Base-by-base conservation (phyloP, 352 stramenopile species). In the Blastocystis sp. region DNA sequence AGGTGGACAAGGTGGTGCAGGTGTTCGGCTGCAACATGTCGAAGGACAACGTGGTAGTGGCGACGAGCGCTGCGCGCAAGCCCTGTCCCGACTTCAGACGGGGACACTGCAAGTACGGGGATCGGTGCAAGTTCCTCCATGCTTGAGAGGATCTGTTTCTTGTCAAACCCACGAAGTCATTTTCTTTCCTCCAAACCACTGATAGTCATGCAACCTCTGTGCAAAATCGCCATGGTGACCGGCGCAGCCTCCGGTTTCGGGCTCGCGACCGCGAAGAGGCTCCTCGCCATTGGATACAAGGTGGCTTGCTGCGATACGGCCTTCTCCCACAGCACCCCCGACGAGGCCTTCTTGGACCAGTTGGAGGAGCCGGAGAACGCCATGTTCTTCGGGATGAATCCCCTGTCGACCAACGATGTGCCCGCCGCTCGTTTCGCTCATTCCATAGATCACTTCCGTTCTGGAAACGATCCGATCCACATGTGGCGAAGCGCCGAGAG, bases 81-180 rank as follows among this genome's bases (percentile, higher is more conserved):
- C 62, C 10, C 40, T 64, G 45, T 63, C 34, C 21, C 42, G 28
- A 79, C 19, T 64, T 63, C 40, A 10, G 48, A 42, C 62, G 42
- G 40, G 48, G 69, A 24, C 14, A 64, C 38, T 62, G 28, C 17
- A 62, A 64, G 21, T 79, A 62, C 28, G 34, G 21, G 60, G 45
- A 79, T 19, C n/a, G 28, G 3, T 62, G 43, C 14, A 79, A 64
- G 28, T 64, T 68, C 40, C 19, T 28, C 40, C 43, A 60, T 66
- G 28, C 28, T 17, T 68, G 43, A 54, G 34, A 10, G 21, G 28
- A 14, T 24, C 21, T 84, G 48, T 68, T 84, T 84, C 74, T 84
- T 84, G 74, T 69, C 74, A 84, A 84, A 59, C 54, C 6, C 42
- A 69, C 74, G 74, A 84, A 84, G 74, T 60, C 48, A 57, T 57